phyloP scores from a whole-genome alignment of 83 land plant genomes.

The Picea mariana region DNA sequence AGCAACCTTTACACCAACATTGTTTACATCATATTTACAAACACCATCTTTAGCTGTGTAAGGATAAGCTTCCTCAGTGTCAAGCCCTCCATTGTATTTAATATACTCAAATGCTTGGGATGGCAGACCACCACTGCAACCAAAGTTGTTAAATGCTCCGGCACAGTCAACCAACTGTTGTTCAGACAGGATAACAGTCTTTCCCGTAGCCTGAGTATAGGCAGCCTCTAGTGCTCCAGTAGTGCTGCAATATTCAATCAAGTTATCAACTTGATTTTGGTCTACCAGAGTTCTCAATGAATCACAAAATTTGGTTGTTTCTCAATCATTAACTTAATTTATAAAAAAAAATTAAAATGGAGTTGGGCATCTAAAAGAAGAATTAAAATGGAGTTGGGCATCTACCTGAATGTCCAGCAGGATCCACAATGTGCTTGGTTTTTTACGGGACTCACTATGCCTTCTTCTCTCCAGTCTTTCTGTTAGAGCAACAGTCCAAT shows the following conservation, averaged over 20 bases:
- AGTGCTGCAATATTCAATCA: conserved; percentile 59
- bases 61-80: conserved; percentile 93
- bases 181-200: conserved; percentile 81
- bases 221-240: conserved; percentile 98
- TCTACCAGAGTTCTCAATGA: not conserved
- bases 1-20: conserved; percentile 73
- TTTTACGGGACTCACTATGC: conserved; percentile 89
- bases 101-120: conserved; percentile 98
- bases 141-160: conserved; percentile 82
- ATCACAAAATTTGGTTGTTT: not conserved
- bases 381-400: not conserved
- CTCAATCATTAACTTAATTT: not conserved
- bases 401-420: conserved; percentile 98
- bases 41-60: conserved; percentile 72
- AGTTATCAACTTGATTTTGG: not conserved
- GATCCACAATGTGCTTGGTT: conserved; percentile 93
- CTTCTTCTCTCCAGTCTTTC: conserved; percentile 94
- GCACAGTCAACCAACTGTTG: conserved; percentile 99
- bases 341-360: not conserved
- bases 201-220: conserved; percentile 86
- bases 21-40: conserved; percentile 65
- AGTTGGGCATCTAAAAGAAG: conserved; percentile 16
- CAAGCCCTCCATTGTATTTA: conserved; percentile 93
- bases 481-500: conserved; percentile 17
- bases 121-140: conserved; percentile 94